Evolutionary conservation across 371 early-diverging fungal genomes (phyloP).

Genomic region (Conidiobolus coronatus): DNA sequence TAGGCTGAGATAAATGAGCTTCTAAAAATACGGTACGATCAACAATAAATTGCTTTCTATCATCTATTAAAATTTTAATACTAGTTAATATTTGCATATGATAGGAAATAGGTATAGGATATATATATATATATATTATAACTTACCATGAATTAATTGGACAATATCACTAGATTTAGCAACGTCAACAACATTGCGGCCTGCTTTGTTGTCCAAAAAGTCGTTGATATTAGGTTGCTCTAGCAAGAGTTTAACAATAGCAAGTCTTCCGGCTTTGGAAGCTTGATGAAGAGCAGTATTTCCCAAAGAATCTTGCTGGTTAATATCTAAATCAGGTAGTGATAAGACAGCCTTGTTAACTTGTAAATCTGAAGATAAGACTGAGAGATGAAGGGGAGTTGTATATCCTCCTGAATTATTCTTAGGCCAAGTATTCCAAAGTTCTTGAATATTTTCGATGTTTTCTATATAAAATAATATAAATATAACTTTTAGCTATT

Average conservation of each 20-base stretch:
- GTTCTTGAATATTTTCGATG: background rate
- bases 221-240: slow-evolving; percentile 16
- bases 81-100: background rate
- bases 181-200: slow-evolving; percentile 12
- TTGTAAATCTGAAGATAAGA: slow-evolving; percentile 7
- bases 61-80: background rate
- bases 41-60: slow-evolving; percentile 1
- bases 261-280: slow-evolving; percentile 24
- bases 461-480: background rate
- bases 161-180: slow-evolving; percentile 14
- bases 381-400: slow-evolving; percentile 3
- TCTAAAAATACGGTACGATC: slow-evolving; percentile 2
- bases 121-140: background rate
- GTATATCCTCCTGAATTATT: background rate
- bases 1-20: slow-evolving; percentile 1
- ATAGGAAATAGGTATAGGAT: background rate
- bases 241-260: slow-evolving; percentile 21
- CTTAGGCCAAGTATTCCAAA: background rate
- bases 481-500: background rate
- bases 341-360: slow-evolving; percentile 12
- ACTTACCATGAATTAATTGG: slow-evolving; percentile 12
- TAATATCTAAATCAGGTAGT: slow-evolving; percentile 13
- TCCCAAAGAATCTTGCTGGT: slow-evolving; percentile 21
- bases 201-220: slow-evolving; percentile 15
- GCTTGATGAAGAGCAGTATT: slow-evolving; percentile 37